These are phyloP conservation scores for Acacia confusa DNA, from an alignment of 306 rosid genomes.

Conservation along the genomic window DNA sequence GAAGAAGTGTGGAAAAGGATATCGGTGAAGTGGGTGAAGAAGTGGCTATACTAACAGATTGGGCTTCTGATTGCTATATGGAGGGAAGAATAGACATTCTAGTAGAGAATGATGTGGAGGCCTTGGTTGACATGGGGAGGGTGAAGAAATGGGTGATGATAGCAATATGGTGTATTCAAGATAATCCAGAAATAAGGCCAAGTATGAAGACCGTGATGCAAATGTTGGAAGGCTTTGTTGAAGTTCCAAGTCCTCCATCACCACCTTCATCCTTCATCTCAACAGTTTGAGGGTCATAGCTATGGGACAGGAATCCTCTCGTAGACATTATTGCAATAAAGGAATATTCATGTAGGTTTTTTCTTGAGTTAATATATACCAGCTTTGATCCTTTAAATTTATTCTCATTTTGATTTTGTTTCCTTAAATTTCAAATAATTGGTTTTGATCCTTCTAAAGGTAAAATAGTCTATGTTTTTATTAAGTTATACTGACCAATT, in stretches of 20 bases:
- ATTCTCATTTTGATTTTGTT: no score
- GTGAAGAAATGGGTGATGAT: background rate
- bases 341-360: no score
- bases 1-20: background rate
- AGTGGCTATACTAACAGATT: background rate
- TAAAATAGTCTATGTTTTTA: no score
- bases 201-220: slow-evolving; percentile 40
- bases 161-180: slow-evolving; percentile 41
- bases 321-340: no score
- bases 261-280: slow-evolving; percentile 30
- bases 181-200: slow-evolving; percentile 37
- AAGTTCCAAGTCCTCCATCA: slow-evolving; percentile 39
- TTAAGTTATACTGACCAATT: no score
- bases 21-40: background rate
- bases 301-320: background rate
- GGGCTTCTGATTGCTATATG: background rate
- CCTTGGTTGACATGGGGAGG: background rate
- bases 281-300: background rate
- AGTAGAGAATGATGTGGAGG: background rate
- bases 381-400: no score
- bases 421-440: no score
- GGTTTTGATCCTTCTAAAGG: no score
- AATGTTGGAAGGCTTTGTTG: slow-evolving; percentile 45
- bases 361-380: no score
- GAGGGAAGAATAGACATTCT: background rate